Conservation (phyloP, 2,329 filamentous ascomycete genomes). For the Aotearoamyces nothofagi region DNA sequence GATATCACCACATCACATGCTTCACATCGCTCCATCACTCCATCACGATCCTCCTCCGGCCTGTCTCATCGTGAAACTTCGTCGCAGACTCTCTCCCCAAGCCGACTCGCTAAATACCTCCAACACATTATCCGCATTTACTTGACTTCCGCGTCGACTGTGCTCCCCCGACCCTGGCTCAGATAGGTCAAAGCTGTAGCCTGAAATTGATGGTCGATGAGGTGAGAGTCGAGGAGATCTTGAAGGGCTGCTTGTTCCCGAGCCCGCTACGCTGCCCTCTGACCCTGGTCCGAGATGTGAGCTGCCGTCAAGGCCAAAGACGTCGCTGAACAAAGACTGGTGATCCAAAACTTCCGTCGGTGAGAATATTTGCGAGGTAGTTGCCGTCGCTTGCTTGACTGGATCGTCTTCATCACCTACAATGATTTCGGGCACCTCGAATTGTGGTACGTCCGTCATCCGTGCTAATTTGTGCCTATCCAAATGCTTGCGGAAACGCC, state of each 20-base stretch:
- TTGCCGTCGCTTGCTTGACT: slow-evolving; percentile 8
- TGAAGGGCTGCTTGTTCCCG: slow-evolving; percentile 5
- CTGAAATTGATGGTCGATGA: slow-evolving; percentile 21
- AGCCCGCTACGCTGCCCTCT: slow-evolving; percentile 2
- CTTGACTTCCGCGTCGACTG: slow-evolving; percentile 49
- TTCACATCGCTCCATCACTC: too few relatives aligned
- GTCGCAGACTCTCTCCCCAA: slow-evolving; percentile 84
- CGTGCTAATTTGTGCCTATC: slow-evolving; percentile 59
- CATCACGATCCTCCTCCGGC: slow-evolving; percentile 12
- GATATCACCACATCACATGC: too few relatives aligned
- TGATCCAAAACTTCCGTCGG: slow-evolving; percentile 11
- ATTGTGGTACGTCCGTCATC: slow-evolving; percentile 63
- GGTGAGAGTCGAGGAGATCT: slow-evolving; percentile 15
- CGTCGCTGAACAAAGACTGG: slow-evolving; percentile 14
- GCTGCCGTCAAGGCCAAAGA: neutral
- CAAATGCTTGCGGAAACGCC: slow-evolving; percentile 63
- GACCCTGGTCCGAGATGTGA: slow-evolving; percentile 9
- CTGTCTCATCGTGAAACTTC: slow-evolving; percentile 62
- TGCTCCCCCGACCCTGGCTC: slow-evolving; percentile 22
- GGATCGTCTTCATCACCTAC: slow-evolving; percentile 58
- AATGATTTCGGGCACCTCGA: slow-evolving; percentile 78
- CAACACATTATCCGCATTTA: slow-evolving; percentile 64
- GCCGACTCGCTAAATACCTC: slow-evolving; percentile 77
- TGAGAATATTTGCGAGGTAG: slow-evolving; percentile 11
- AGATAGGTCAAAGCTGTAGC: slow-evolving; percentile 15